Percentiles rank a stretch among this genome's conserved stretches.
Evolutionary conservation across 495 filamentous ascomycete genomes (phyloP).

Genomic region (Tuber brumale): DNA sequence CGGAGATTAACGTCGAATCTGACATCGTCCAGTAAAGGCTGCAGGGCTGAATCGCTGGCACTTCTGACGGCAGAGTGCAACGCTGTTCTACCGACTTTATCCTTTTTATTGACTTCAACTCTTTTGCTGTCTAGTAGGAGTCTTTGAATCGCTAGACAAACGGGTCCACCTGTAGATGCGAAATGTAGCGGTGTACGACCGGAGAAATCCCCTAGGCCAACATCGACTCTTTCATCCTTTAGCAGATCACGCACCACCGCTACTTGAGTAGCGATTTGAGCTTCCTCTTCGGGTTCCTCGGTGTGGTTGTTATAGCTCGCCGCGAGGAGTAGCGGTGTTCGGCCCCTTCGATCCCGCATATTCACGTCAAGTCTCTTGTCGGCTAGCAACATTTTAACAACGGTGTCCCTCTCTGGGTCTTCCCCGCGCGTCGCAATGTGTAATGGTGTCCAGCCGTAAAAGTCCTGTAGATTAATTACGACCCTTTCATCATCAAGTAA

Average conservation of each 20-base stretch:
- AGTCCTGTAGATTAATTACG: neutral
- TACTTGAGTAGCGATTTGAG: neutral
- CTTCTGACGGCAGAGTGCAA: slow-evolving; percentile 11
- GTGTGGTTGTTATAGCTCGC: neutral
- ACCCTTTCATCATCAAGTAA: neutral
- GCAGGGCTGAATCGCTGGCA: neutral
- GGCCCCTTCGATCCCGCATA: neutral
- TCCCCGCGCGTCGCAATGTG: neutral
- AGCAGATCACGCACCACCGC: neutral
- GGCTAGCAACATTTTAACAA: neutral
- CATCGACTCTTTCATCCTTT: neutral
- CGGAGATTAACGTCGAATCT: neutral
- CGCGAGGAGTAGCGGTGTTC: neutral
- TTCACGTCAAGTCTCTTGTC: neutral
- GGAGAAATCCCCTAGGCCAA: neutral
- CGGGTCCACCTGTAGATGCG: neutral
- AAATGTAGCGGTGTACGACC: neutral
- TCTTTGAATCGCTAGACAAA: neutral
- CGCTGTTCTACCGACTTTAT: slow-evolving; percentile 5
- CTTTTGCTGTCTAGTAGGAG: neutral
- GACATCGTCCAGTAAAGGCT: slow-evolving; percentile 7
- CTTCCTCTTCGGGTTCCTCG: neutral
- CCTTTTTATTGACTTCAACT: slow-evolving; percentile 1
- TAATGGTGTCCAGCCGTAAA: neutral
- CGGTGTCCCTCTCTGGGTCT: neutral